phyloP scores from a whole-genome alignment of 768 basidiomycete genomes.

The Phylloporus sp. region DNA sequence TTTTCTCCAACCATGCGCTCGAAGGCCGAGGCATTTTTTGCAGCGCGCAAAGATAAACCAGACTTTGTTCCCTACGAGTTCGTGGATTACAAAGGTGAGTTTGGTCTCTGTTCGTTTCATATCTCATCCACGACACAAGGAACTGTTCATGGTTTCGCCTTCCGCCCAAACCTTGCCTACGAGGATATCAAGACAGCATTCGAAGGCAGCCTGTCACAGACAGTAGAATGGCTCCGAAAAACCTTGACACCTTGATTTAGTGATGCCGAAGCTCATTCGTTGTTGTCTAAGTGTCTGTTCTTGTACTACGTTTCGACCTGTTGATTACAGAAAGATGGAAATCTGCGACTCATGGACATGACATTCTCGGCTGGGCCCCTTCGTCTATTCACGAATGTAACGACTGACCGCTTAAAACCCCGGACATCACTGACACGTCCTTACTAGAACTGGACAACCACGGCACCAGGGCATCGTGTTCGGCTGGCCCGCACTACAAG shows the following conservation, averaged over 20 bases:
- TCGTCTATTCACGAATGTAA: too few relatives aligned
- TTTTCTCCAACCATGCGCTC: constrained; percentile 26
- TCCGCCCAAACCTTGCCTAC: constrained; percentile 39
- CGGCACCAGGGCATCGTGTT: too few relatives aligned
- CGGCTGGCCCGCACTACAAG: constrained; percentile 9
- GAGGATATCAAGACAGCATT: constrained; percentile 42
- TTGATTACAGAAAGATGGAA: too few relatives aligned
- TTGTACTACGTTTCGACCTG: too few relatives aligned
- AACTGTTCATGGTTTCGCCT: constrained; percentile 46
- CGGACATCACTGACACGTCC: too few relatives aligned
- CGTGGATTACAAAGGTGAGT: constrained; percentile 32
- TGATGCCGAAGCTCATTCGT: background rate
- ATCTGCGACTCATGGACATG: too few relatives aligned
- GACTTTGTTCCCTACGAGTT: constrained; percentile 34
- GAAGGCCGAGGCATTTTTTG: constrained; percentile 29
- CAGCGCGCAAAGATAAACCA: constrained; percentile 24
- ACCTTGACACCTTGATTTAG: constrained; percentile 21
- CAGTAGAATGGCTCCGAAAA: constrained; percentile 39
- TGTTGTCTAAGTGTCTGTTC: background rate
- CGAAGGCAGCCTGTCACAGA: constrained; percentile 40
- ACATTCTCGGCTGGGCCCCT: too few relatives aligned
- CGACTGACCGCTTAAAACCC: too few relatives aligned
- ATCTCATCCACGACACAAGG: constrained; percentile 27
- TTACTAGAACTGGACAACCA: too few relatives aligned
- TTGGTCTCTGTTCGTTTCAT: background rate